These are phyloP conservation scores for Phytophthora agathidicida DNA, from an alignment of 352 stramenopile species.

Conservation along the genomic window DNA sequence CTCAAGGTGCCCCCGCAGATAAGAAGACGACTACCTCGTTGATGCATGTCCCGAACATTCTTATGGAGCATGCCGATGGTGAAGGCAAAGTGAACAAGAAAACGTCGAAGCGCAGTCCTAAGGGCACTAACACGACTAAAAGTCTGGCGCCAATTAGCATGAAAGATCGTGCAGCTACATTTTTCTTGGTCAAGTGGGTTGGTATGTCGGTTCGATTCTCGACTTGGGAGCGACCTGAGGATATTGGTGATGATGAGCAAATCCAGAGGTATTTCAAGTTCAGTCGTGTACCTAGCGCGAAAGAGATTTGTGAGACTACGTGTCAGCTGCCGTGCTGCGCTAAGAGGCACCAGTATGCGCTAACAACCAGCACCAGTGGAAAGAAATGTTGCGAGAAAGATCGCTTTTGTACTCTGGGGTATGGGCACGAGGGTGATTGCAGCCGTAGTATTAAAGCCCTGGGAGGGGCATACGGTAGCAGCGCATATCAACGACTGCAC, in stretches of 20 bases:
- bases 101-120: constrained; percentile 38
- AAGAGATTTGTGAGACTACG: constrained; percentile 83
- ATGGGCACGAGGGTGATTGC: constrained; percentile 74
- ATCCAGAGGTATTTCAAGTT: constrained; percentile 92
- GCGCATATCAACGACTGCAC: constrained; percentile 64
- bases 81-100: constrained; percentile 83
- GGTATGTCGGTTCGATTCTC: constrained; percentile 85
- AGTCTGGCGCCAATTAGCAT: constrained; percentile 30
- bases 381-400: constrained; percentile 80
- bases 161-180: constrained; percentile 61
- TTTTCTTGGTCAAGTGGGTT: constrained; percentile 91
- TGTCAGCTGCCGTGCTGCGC: constrained; percentile 88
- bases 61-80: constrained; percentile 49
- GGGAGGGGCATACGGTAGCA: constrained; percentile 74
- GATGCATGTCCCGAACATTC: constrained; percentile 52
- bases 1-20: neutral
- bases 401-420: constrained; percentile 83
- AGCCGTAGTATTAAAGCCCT: constrained; percentile 76
- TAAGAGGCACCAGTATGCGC: constrained; percentile 71
- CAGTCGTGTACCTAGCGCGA: constrained; percentile 79
- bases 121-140: constrained; percentile 26
- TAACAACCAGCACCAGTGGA: constrained; percentile 40
- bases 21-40: constrained; percentile 8
- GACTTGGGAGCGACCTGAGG: constrained; percentile 88
- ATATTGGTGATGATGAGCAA: constrained; percentile 90